Evolutionary conservation across 805 yeast species (phyloP).

Genomic region (Candida jianshihensis): DNA sequence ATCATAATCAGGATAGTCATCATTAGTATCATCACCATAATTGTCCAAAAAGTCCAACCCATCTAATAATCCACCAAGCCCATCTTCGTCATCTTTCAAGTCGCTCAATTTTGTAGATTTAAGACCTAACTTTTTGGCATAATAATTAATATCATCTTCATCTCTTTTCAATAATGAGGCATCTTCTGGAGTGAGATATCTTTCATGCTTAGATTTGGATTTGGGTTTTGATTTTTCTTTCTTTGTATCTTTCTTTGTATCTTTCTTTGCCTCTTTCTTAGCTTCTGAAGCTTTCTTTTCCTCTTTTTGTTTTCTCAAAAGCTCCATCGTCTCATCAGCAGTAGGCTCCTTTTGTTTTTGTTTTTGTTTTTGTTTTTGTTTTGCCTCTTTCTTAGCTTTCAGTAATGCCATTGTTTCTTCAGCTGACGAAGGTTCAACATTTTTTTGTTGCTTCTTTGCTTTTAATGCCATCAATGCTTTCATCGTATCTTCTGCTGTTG

Average conservation of each 20-base stretch:
- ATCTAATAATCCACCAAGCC: constrained; percentile 75
- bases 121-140: constrained; percentile 75
- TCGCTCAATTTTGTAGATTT: constrained; percentile 46
- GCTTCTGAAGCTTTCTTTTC: constrained; percentile 17
- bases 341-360: constrained; percentile 12
- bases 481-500: constrained; percentile 37
- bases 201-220: too few relatives aligned
- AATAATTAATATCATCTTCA: constrained; percentile 74
- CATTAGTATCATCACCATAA: constrained; percentile 25
- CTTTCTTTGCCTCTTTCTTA: constrained; percentile 16
- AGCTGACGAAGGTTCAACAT: constrained; percentile 19
- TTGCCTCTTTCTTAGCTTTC: constrained; percentile 22
- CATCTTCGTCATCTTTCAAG: constrained; percentile 58
- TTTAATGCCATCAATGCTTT: constrained; percentile 36
- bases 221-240: constrained; percentile 6
- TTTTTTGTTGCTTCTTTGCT: constrained; percentile 20
- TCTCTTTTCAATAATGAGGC: constrained; percentile 47
- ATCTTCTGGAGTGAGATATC: constrained; percentile 36
- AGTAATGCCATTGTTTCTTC: constrained; percentile 38
- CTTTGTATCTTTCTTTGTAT: constrained; percentile 8
- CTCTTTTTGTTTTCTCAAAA: constrained; percentile 16
- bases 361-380: constrained; percentile 10
- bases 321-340: constrained; percentile 29
- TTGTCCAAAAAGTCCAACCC: constrained; percentile 43
- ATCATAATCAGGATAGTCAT: constrained; percentile 24